Percentiles rank a stretch among this genome's conserved stretches.
Evolutionary conservation across 208 protist species (phyloP).

Genomic region (Vickermania ingenoplastis): DNA sequence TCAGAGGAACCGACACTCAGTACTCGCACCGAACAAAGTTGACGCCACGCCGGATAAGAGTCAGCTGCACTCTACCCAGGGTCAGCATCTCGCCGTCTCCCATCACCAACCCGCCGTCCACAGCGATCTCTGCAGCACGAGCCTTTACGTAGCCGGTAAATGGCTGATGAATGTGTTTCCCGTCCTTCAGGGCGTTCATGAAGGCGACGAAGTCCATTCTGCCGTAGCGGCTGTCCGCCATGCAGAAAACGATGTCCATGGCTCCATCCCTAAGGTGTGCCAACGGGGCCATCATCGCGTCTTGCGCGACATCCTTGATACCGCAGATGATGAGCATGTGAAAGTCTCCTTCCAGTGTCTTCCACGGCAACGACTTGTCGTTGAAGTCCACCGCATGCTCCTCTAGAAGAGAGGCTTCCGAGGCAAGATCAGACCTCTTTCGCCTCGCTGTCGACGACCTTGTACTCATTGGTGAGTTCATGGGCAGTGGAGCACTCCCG

Average conservation of each 20-base stretch:
- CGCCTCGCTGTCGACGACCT: neutral
- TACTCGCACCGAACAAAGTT: slow-evolving; percentile 48
- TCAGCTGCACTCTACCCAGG: slow-evolving; percentile 49
- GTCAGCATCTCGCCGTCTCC: slow-evolving; percentile 81
- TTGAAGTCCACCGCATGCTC: slow-evolving; percentile 56
- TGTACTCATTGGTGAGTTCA: neutral
- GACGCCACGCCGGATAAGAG: slow-evolving; percentile 30
- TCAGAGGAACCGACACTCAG: no score
- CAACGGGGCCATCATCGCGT: slow-evolving; percentile 69
- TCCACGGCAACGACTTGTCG: slow-evolving; percentile 44
- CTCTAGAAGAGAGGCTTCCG: slow-evolving; percentile 27
- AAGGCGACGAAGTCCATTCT: slow-evolving; percentile 65
- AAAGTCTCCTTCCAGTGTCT: slow-evolving; percentile 62
- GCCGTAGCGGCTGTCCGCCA: slow-evolving; percentile 17
- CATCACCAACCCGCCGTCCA: slow-evolving; percentile 63
- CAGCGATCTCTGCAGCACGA: slow-evolving; percentile 62
- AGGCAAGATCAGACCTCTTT: neutral
- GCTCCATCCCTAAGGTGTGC: slow-evolving; percentile 67
- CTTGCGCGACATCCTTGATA: slow-evolving; percentile 52
- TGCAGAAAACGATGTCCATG: slow-evolving; percentile 66
- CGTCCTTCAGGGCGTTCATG: slow-evolving; percentile 45
- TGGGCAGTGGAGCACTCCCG: neutral
- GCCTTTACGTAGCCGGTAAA: slow-evolving; percentile 79
- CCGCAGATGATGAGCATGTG: slow-evolving; percentile 59
- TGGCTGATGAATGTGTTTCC: slow-evolving; percentile 48